Percentiles rank a stretch among this genome's conserved stretches.
phyloP scores from a whole-genome alignment of 352 stramenopile genomes.

The Globisporangium mamillatum region DNA sequence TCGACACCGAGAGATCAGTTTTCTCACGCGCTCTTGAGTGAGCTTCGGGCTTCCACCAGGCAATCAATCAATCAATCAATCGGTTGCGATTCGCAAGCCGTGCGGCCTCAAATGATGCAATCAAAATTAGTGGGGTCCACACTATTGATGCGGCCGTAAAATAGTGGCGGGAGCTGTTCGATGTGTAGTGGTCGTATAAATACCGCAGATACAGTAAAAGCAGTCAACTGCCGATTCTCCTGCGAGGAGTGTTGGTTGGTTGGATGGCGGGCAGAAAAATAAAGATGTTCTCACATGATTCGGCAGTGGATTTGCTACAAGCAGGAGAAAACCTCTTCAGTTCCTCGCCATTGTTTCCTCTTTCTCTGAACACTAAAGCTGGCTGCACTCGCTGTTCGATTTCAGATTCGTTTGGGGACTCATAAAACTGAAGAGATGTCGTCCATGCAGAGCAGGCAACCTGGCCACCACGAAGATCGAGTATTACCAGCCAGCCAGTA shows the following conservation, averaged over 20 bases:
- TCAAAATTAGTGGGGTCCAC: neutral
- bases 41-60: neutral
- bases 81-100: neutral
- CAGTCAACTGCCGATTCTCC: neutral
- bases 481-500: too few species aligned
- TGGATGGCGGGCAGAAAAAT: too few species aligned
- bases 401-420: neutral
- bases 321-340: too few species aligned
- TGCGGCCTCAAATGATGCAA: slow-evolving; percentile 2
- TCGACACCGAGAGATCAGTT: neutral
- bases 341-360: too few species aligned
- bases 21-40: neutral
- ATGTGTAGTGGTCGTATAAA: neutral
- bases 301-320: too few species aligned
- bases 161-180: neutral
- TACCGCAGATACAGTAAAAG: neutral
- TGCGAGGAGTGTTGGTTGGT: neutral
- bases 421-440: neutral
- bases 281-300: too few species aligned
- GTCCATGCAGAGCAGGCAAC: neutral
- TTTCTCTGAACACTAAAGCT: too few species aligned
- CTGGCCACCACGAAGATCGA: neutral
- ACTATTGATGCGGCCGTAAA: neutral
- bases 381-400: neutral
- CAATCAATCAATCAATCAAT: slow-evolving; percentile 5